Conservation (phyloP, 495 filamentous ascomycete genomes). For the Penicillium crystallinum region DNA sequence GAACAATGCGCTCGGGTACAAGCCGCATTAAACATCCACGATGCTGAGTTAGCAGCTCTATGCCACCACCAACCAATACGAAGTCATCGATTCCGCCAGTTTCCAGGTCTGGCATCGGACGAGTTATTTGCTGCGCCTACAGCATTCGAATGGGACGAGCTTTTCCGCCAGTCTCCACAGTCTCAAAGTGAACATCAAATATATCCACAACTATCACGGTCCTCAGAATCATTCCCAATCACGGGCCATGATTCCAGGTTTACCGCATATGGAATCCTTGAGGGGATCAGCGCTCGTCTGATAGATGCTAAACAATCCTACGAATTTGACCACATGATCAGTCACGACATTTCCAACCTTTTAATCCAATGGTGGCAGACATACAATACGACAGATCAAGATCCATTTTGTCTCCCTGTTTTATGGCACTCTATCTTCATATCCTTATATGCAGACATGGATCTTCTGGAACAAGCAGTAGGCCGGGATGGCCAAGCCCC, state of each 20-base stretch:
- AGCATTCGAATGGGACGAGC: constrained; percentile 22
- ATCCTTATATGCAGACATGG: constrained; percentile 26
- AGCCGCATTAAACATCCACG: constrained; percentile 27
- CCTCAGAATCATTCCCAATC: constrained; percentile 5
- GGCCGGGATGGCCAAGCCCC: constrained; percentile 22
- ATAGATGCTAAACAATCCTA: constrained; percentile 16
- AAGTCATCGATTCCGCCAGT: constrained; percentile 19
- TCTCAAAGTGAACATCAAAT: neutral
- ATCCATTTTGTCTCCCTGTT: constrained; percentile 26
- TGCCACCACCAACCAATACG: constrained; percentile 32
- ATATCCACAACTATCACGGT: neutral
- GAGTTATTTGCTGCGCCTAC: constrained; percentile 29
- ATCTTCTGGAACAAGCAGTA: constrained; percentile 26
- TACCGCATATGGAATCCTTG: constrained; percentile 20
- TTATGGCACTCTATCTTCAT: constrained; percentile 37
- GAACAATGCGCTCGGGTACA: constrained; percentile 19
- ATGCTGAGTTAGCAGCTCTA: constrained; percentile 32
- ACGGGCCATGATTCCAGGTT: constrained; percentile 13
- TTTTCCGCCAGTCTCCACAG: constrained; percentile 8
- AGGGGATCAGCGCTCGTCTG: constrained; percentile 17
- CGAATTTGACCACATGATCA: constrained; percentile 9
- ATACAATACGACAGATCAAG: constrained; percentile 11
- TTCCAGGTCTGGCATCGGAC: constrained; percentile 18
- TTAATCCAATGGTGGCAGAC: constrained; percentile 20
- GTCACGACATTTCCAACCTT: constrained; percentile 8